A percentile compares a stretch with the other conserved stretches of the same genome.
Conservation (phyloP, 257 asterid species). For the Solanum verrucosum region DNA sequence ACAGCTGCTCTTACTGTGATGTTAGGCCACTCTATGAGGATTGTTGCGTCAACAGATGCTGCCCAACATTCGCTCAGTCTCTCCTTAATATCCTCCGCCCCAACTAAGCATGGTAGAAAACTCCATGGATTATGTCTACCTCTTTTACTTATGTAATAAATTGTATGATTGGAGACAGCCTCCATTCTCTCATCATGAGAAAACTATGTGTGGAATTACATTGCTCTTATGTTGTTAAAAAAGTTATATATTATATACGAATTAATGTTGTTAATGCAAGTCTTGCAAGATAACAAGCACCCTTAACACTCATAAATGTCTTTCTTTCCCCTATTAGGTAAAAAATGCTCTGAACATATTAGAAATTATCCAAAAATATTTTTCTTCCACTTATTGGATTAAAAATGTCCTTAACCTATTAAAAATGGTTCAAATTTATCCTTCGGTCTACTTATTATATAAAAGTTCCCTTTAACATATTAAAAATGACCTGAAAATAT, state of each 20-base stretch:
- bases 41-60: neutral
- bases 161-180: neutral
- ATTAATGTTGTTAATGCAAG: neutral
- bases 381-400: too few species aligned
- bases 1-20: neutral
- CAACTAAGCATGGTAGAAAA: neutral
- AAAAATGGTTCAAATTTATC: too few species aligned
- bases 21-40: neutral
- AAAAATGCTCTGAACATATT: too few species aligned
- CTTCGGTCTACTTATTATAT: too few species aligned
- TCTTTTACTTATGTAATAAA: neutral
- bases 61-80: neutral
- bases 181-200: conserved; percentile 31
- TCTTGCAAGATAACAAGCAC: neutral
- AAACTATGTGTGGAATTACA: too few species aligned
- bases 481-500: too few species aligned
- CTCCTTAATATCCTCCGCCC: neutral
- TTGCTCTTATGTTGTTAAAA: too few species aligned
- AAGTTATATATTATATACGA: neutral
- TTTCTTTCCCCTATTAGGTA: neutral
- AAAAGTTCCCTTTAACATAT: too few species aligned
- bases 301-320: neutral
- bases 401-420: neutral
- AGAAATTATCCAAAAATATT: too few species aligned
- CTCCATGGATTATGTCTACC: neutral